Base-by-base conservation (phyloP, 2,329 filamentous ascomycete species). In the Penicillium sp. region DNA sequence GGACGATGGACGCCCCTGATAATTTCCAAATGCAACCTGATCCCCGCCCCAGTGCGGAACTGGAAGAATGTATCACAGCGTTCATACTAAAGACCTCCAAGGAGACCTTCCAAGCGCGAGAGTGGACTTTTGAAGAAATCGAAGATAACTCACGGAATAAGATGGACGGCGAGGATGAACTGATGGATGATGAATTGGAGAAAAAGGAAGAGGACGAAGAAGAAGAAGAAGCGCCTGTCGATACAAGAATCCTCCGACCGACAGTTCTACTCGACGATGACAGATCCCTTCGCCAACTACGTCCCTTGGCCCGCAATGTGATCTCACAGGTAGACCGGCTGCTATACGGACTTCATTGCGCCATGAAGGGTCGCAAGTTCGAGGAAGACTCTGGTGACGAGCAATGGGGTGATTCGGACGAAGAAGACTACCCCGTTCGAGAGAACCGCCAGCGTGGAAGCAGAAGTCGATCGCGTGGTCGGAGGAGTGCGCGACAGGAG, bases 1-100 rank as follows among this genome's bases (percentile, higher is more conserved):
- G 64, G 7, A 74, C 80, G 43, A 70, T 73, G 6, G 70, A 78
- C 46, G 77, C 80, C 28, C 63, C 59, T 12, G 80, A 76, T 61
- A 81, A 75, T 0, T 70, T 80, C 29, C 76, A 73, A 46, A 72
- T 67, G 50, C 62, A 62, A 19, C 67, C 75, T 29, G 63, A 65
- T 26, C 64, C 64, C 17, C 70, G 74, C 45, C 77, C 82, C 2
- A 84, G 84, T 55, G 71, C 74, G 0, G 77, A 79, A 21, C 63
- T 96, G 32, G 81, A 87, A 59, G 87, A 91, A 43, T 78, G 83
- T 43, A 61, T 95, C 3, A 75, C 81, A 10, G 87, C 85, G 0
- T 64, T 77, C 1, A 80, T 88, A 26, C 61, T 90, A 53, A 79
- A 79, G 41, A 68, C 75, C 17, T 86, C 88, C 1, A 90, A 85